Conservation (phyloP, 1,284 basidiomycete species). For the Grifola frondosa region DNA sequence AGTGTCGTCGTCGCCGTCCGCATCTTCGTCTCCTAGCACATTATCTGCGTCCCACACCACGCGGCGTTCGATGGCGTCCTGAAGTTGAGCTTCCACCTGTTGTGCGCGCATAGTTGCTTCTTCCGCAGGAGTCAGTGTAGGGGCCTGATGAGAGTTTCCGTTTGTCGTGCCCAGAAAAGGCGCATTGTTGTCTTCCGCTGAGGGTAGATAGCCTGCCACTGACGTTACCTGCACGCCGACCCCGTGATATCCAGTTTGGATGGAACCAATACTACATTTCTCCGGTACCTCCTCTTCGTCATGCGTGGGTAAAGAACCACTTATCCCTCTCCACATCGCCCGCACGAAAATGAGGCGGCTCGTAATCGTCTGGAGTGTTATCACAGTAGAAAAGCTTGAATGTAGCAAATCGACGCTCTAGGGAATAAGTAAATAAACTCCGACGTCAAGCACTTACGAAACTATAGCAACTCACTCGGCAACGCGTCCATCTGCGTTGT, state of each 20-base stretch:
- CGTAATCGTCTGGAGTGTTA: constrained; percentile 71
- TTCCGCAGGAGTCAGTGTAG: constrained; percentile 52
- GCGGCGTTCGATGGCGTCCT: constrained; percentile 42
- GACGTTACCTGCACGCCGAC: constrained; percentile 70
- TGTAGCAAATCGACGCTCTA: constrained; percentile 78
- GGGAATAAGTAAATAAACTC: background rate
- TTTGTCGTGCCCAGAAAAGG: constrained; percentile 53
- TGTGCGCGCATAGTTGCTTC: constrained; percentile 51
- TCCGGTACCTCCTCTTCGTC: constrained; percentile 66
- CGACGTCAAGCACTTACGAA: too few species aligned
- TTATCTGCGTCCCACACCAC: constrained; percentile 48
- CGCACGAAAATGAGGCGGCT: constrained; percentile 71
- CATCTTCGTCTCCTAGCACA: constrained; percentile 26
- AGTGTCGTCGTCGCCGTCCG: constrained; percentile 32
- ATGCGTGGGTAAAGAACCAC: constrained; percentile 79
- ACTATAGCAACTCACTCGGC: constrained; percentile 51
- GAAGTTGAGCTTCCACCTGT: constrained; percentile 54
- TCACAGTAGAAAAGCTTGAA: constrained; percentile 82
- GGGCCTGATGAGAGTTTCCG: constrained; percentile 30
- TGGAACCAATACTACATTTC: constrained; percentile 60
- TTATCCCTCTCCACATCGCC: constrained; percentile 67
- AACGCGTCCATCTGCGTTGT: constrained; percentile 76
- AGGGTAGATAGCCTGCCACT: constrained; percentile 70
- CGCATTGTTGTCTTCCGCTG: constrained; percentile 57
- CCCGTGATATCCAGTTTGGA: constrained; percentile 72